Evolutionary conservation across 1,284 basidiomycete genomes (phyloP).

Genomic region (Leccinum subrobustum): DNA sequence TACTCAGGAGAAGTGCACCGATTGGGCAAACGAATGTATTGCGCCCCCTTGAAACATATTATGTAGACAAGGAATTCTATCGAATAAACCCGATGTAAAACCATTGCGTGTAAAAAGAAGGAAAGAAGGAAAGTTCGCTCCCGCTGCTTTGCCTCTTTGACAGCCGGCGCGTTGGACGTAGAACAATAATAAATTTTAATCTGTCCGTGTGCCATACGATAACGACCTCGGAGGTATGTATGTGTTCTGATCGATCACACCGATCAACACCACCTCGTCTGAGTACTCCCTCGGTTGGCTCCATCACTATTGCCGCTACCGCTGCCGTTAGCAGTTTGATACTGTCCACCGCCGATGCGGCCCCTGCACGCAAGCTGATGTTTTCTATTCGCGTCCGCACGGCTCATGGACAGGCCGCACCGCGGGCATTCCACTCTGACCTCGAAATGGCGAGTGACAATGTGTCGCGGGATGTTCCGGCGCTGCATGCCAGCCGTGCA

Average conservation of each 20-base stretch:
- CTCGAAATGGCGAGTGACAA: slow-evolving; percentile 26
- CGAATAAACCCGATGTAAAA: neutral
- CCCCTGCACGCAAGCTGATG: slow-evolving; percentile 19
- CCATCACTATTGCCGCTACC: neutral
- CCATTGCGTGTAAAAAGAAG: neutral
- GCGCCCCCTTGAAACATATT: neutral
- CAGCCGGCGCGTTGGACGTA: neutral
- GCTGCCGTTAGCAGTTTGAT: neutral
- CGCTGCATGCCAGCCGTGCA: slow-evolving; percentile 25
- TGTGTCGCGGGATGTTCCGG: slow-evolving; percentile 29
- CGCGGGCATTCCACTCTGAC: slow-evolving; percentile 20
- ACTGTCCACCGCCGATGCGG: neutral
- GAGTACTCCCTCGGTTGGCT: slow-evolving; percentile 5
- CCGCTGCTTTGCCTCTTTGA: neutral
- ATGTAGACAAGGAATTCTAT: neutral
- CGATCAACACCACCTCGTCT: neutral
- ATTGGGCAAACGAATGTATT: neutral
- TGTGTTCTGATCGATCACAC: neutral
- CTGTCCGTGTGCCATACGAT: neutral
- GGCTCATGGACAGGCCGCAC: slow-evolving; percentile 23
- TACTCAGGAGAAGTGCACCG: neutral
- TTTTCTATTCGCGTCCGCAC: slow-evolving; percentile 29
- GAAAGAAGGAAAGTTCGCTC: neutral
- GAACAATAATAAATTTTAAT: neutral
- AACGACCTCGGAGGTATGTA: neutral